Evolutionary conservation across 176 grass and related monocot species (phyloP).

Genomic region (Rhynchospora pubera): DNA sequence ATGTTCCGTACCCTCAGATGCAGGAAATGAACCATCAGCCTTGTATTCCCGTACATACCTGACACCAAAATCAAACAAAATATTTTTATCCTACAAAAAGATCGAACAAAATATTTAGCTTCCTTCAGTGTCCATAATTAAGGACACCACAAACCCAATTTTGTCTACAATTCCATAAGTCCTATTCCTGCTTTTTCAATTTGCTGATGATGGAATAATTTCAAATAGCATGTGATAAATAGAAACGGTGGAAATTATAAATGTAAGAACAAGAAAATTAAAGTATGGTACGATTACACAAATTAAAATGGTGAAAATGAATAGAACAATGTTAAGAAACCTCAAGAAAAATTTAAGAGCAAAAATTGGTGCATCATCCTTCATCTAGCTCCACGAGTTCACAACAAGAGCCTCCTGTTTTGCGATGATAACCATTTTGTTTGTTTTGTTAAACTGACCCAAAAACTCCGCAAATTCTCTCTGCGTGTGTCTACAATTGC

Average conservation of each 20-base stretch:
- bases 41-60: too few species aligned
- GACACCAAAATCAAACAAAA: too few species aligned
- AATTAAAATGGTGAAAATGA: background rate
- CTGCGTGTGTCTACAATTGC: background rate
- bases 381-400: conserved; percentile 1
- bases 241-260: background rate
- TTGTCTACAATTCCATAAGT: too few species aligned
- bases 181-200: too few species aligned
- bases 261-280: background rate
- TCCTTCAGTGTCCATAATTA: too few species aligned
- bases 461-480: background rate
- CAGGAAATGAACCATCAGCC: too few species aligned
- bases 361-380: conserved; percentile 2
- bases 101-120: too few species aligned
- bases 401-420: conserved; percentile 4
- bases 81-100: too few species aligned
- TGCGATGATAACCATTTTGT: conserved; percentile 4
- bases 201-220: conserved; percentile 22
- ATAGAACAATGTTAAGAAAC: background rate
- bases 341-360: conserved; percentile 22
- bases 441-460: background rate
- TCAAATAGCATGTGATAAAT: conserved; percentile 9
- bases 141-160: too few species aligned
- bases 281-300: background rate
- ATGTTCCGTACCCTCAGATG: too few species aligned